A percentile compares a stretch with the other conserved stretches of the same genome.
Evolutionary conservation across 371 early-diverging fungal genomes (phyloP).

Genomic region (Mortierella sp.): DNA sequence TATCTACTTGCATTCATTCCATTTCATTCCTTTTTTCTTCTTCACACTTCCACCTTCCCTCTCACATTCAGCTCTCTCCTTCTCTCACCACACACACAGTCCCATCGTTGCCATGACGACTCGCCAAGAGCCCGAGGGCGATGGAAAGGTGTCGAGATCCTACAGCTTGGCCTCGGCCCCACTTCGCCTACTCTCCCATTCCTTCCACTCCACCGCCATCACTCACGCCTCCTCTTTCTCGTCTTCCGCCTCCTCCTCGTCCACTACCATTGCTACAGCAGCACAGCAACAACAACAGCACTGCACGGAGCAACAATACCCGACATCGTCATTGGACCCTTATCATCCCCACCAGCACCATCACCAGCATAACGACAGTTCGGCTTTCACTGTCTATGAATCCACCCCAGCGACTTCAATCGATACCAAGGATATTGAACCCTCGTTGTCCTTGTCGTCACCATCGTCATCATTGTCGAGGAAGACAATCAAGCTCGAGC

Average conservation of each 20-base stretch:
- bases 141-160: constrained; percentile 40
- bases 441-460: background rate
- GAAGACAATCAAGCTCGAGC: constrained; percentile 5
- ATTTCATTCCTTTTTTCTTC: background rate
- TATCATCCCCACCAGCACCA: background rate
- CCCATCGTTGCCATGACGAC: constrained; percentile 29
- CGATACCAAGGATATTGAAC: background rate
- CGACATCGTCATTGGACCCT: background rate
- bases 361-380: background rate
- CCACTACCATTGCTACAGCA: background rate
- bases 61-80: background rate
- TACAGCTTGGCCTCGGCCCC: constrained; percentile 54
- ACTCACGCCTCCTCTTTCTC: constrained; percentile 16
- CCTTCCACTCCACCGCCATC: constrained; percentile 57
- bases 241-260: background rate
- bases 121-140: constrained; percentile 49
- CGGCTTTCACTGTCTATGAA: background rate
- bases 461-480: background rate
- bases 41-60: background rate
- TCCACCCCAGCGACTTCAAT: background rate
- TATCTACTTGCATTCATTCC: background rate
- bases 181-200: constrained; percentile 52
- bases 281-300: background rate
- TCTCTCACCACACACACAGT: background rate
- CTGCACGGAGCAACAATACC: constrained; percentile 5